phyloP scores from a whole-genome alignment of 768 basidiomycete species.

The Tubosaeta sp. region DNA sequence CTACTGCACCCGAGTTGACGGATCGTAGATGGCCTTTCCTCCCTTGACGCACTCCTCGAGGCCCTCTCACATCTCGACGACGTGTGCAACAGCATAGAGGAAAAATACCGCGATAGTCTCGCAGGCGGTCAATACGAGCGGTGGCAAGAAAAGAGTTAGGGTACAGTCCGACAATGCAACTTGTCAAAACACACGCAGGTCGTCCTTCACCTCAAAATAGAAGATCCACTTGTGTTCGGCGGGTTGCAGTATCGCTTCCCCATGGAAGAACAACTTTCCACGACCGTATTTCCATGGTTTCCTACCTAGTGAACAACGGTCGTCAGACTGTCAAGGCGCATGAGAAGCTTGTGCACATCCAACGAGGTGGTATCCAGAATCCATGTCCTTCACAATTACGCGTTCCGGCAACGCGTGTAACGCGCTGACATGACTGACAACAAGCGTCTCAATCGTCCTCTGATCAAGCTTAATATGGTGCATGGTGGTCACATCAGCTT shows the following conservation, averaged over 20 bases:
- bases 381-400: slow-evolving; percentile 9
- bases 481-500: not conserved
- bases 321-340: slow-evolving; percentile 2
- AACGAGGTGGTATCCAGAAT: slow-evolving; percentile 16
- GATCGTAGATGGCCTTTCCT: slow-evolving; percentile 76
- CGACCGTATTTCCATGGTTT: slow-evolving; percentile 29
- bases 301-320: slow-evolving; percentile 11
- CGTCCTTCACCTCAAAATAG: slow-evolving; percentile 8
- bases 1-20: not conserved
- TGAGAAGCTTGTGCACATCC: slow-evolving; percentile 14
- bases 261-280: slow-evolving; percentile 24
- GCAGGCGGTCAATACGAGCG: slow-evolving; percentile 49
- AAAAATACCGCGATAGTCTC: slow-evolving; percentile 61
- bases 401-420: slow-evolving; percentile 11
- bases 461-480: not conserved
- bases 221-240: slow-evolving; percentile 30
- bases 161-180: not conserved
- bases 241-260: slow-evolving; percentile 10
- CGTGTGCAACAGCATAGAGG: slow-evolving; percentile 67
- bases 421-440: slow-evolving; percentile 17
- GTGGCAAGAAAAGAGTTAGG: slow-evolving; percentile 66
- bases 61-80: slow-evolving; percentile 77
- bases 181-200: not conserved
- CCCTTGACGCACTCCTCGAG: slow-evolving; percentile 70
- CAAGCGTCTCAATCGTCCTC: slow-evolving; percentile 24